Conservation (phyloP, 768 basidiomycete species). For the Ephemerocybe angulata region DNA sequence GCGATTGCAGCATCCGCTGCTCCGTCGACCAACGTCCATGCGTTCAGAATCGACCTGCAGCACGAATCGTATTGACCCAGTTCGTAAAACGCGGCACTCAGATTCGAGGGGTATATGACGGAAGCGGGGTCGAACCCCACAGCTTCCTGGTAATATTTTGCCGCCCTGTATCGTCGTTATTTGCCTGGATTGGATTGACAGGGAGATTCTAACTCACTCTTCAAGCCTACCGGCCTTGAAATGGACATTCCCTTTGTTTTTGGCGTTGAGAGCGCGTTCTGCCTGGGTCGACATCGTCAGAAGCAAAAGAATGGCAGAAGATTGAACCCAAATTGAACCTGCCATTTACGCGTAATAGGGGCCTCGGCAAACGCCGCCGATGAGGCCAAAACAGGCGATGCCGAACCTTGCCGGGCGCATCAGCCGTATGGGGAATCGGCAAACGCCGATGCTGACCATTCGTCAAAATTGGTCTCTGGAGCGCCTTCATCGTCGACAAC, state of each 20-base stretch:
- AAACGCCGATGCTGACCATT: background rate
- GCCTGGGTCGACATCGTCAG: conserved; percentile 8
- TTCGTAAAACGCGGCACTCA: conserved; percentile 28
- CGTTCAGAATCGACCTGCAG: conserved; percentile 19
- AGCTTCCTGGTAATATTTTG: conserved; percentile 16
- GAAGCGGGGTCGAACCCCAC: conserved; percentile 17
- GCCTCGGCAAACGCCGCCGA: background rate
- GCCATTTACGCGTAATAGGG: too few species aligned
- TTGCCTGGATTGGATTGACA: background rate
- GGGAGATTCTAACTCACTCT: conserved; percentile 13
- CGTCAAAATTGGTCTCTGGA: background rate
- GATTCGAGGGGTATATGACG: conserved; percentile 23
- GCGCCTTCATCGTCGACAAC: background rate
- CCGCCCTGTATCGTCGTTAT: background rate
- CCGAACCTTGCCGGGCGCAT: too few species aligned
- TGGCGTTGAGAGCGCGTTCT: conserved; percentile 13
- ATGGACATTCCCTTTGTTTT: conserved; percentile 23
- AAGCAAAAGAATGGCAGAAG: background rate
- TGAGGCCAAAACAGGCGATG: background rate
- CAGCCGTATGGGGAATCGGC: too few species aligned
- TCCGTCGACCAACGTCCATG: conserved; percentile 9
- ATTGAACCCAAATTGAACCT: too few species aligned
- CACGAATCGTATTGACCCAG: conserved; percentile 20
- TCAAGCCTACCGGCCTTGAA: conserved; percentile 23
- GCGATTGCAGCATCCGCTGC: conserved; percentile 12